A percentile compares a stretch with the other conserved stretches of the same genome.
These are phyloP conservation scores for Triticum timopheevii DNA, from an alignment of 176 grass and related monocot genomes.

Conservation along the genomic window DNA sequence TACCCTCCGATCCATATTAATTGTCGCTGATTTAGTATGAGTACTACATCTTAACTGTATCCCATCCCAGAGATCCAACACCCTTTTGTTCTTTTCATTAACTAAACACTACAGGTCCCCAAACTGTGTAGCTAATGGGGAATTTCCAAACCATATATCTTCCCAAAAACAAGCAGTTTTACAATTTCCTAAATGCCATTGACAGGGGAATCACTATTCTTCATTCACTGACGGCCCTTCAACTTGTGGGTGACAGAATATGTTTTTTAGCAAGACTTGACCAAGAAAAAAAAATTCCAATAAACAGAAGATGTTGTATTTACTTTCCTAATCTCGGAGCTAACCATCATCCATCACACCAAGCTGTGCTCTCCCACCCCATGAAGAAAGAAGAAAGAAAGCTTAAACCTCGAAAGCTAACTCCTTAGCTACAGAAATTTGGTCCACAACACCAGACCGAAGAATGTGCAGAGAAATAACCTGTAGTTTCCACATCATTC, in stretches of 20 bases:
- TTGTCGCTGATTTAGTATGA: too few relatives aligned
- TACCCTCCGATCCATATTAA: too few relatives aligned
- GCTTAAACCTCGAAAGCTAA: background rate
- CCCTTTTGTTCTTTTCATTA: too few relatives aligned
- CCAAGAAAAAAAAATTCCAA: background rate
- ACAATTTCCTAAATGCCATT: too few relatives aligned
- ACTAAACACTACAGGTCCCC: too few relatives aligned
- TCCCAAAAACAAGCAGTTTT: too few relatives aligned
- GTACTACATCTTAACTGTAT: too few relatives aligned
- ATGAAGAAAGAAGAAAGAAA: background rate
- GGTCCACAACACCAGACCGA: background rate
- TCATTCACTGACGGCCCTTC: too few relatives aligned
- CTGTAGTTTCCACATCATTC: conserved; percentile 40
- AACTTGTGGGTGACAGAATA: background rate
- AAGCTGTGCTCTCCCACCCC: background rate
- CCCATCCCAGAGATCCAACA: too few relatives aligned
- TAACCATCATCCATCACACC: background rate
- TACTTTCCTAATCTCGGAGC: conserved; percentile 14
- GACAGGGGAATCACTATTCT: too few relatives aligned
- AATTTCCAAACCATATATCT: too few relatives aligned
- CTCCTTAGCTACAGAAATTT: background rate
- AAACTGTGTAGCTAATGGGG: too few relatives aligned
- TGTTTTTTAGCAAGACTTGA: background rate
- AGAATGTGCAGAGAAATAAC: background rate
- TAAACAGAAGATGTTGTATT: background rate